Evolutionary conservation across 768 basidiomycete genomes (phyloP), one percentile per base, ranked within the genome.

Genomic region (Lepiota brunneoincarnata): DNA sequence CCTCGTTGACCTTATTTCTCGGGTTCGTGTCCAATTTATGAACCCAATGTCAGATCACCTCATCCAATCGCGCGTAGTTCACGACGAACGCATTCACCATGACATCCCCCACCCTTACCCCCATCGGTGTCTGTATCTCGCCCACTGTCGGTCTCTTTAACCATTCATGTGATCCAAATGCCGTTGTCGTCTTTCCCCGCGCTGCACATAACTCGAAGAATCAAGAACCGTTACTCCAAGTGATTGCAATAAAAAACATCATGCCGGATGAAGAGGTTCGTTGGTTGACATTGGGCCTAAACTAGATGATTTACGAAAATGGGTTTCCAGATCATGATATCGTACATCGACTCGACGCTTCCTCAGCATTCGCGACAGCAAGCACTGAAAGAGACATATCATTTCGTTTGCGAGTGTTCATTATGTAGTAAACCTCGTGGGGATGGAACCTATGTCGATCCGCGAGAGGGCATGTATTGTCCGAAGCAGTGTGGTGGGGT

Each of bases 81-180:
- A 82, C 84, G 9, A 90, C 91, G 6, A 99, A 99, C 66, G 87
- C 96, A 0, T 90, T 98, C 64, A 88, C 94, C 0, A 71, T 97
- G 9, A 87, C 93, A 1, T 81, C 87, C 0, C 84, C 89, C 0
- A 79, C 89, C 3, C 73, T 98, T 14, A 79, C 82, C 2, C 88
- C 94, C 0, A 75, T 98, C 34, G 96, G 96, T 5, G 85, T 86
- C 2, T 83, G 87, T n/a, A 78, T 95, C 12, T 89, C 91, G 0
- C 94, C 95, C 0, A 62, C 80, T 0, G 71, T 87, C 3, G 94
- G 94, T 0, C 73, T 97, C 10, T 79, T 89, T 53, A 97, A 97
- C 63, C 94, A 98, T 64, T 89, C 89, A 0, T 95, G 93, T 63
- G 77, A 82, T 18, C 91, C 92, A 0, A 95, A 97, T 63, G 92